phyloP scores from a whole-genome alignment of 2,329 filamentous ascomycete species.

The Plectosphaerella sp. region DNA sequence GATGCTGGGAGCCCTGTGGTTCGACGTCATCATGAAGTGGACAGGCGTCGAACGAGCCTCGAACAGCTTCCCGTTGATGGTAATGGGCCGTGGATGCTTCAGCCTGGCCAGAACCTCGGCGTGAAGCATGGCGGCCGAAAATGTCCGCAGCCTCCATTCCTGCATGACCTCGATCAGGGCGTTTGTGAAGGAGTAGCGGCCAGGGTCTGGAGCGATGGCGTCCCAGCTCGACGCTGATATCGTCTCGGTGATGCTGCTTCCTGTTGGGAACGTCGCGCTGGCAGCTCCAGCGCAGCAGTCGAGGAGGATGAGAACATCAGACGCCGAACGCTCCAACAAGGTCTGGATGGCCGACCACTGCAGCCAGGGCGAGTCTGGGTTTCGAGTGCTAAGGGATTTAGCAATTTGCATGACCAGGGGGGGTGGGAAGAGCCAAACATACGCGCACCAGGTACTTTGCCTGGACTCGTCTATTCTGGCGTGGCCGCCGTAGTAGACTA shows the following conservation, averaged over 20 bases:
- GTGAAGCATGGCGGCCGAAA: slow-evolving; percentile 58
- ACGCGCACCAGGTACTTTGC: slow-evolving; percentile 58
- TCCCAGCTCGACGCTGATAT: slow-evolving; percentile 61
- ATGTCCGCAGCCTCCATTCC: slow-evolving; percentile 50
- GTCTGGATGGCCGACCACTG: slow-evolving; percentile 61
- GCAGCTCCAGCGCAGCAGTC: slow-evolving; percentile 58
- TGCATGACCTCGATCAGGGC: slow-evolving; percentile 55
- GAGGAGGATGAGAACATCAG: slow-evolving; percentile 53
- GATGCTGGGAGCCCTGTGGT: slow-evolving; percentile 55
- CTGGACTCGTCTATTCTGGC: slow-evolving; percentile 55
- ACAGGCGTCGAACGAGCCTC: slow-evolving; percentile 56
- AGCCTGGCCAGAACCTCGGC: slow-evolving; percentile 55
- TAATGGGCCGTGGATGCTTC: slow-evolving; percentile 54
- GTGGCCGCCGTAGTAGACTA: slow-evolving; percentile 57
- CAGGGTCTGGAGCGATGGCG: slow-evolving; percentile 55
- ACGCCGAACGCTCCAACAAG: slow-evolving; percentile 50
- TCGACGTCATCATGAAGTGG: slow-evolving; percentile 60
- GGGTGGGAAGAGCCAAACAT: slow-evolving; percentile 20
- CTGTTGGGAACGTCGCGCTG: slow-evolving; percentile 54
- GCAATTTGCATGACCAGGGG: background rate
- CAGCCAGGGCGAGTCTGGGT: slow-evolving; percentile 48
- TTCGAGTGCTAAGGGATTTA: slow-evolving; percentile 35
- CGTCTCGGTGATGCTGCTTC: slow-evolving; percentile 56
- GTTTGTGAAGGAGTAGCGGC: slow-evolving; percentile 55
- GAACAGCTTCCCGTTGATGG: slow-evolving; percentile 52